Base-by-base conservation (phyloP, 202 grass and related monocot genomes). In the Cymbopogon flexuosus region DNA sequence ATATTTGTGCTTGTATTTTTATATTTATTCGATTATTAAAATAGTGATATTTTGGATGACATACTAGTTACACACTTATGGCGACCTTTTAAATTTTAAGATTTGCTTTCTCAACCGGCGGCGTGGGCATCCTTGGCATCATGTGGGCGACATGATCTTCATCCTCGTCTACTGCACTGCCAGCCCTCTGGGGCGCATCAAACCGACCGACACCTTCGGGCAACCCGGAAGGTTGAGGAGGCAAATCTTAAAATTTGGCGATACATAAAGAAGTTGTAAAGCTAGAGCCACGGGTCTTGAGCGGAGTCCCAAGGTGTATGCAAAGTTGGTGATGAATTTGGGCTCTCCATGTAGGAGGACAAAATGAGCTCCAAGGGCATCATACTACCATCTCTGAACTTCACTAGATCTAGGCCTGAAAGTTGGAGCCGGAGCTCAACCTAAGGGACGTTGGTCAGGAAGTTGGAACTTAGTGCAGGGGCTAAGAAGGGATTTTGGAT, bases 121-220 rank as follows among this genome's bases (percentile, higher is more conserved):
- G 93, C 23, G 91, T 93, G 23, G 93, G 93, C n/a, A 73, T 91
- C 59, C 87, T 97, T 34, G 89, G 89, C 56, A 93, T 97, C 62
- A 89, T 91, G 23, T 93, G 93, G 93, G 91, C 93, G 29, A 88
- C 70, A 97, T 97, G 93, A 97, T 97, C 73, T 97, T 97, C 80
- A 80, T 93, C 84, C 94, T 97, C 49, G 94, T 97, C 74, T 97
- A 97, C 87, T 97, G 89, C 94, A 97, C 94, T 63, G 94, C 91
- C 29, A 91, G 94, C 88, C 93, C 84, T 97, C 89, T 22, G 1
- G 92, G 92, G 0, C 89, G 91, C 84, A 94, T 94, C 33, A 94
- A 94, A 80, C 91, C 91, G 35, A 86, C 92, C 0, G 89, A 91
- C 14, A 91, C 89, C 1, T 87, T 94, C 73, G 89, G 89, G 86